phyloP scores from a whole-genome alignment of 139 green algal species.

The Asterochloris sp. region DNA sequence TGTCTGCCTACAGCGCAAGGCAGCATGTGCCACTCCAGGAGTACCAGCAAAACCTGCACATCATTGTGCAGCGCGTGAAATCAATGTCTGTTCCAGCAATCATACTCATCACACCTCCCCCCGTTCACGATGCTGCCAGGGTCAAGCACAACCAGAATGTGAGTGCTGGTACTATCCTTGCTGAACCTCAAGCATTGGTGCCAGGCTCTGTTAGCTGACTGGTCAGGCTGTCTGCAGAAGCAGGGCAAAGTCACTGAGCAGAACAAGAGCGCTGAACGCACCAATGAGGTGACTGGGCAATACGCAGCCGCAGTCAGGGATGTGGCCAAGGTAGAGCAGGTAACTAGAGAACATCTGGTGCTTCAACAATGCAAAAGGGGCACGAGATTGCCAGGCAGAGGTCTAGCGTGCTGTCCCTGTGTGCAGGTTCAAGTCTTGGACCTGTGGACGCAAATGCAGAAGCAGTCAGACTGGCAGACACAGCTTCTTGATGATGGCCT shows the following conservation, averaged over 20 bases:
- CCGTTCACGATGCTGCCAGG: conserved; percentile 58
- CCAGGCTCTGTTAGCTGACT: no score
- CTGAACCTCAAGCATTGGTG: neutral
- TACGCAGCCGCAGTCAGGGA: conserved; percentile 53
- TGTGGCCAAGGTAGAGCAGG: conserved; percentile 35
- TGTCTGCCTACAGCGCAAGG: conserved; percentile 29
- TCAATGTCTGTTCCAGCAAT: conserved; percentile 32
- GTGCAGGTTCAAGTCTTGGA: conserved; percentile 56
- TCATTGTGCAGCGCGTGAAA: conserved; percentile 48
- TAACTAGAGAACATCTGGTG: no score
- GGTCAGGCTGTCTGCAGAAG: neutral
- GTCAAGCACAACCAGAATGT: conserved; percentile 34
- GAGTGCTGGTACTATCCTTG: neutral
- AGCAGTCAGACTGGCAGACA: conserved; percentile 28
- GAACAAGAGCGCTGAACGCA: conserved; percentile 33
- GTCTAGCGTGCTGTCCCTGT: no score
- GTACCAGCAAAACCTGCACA: conserved; percentile 58
- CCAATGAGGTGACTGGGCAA: conserved; percentile 38
- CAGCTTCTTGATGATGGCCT: conserved; percentile 53
- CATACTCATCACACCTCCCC: conserved; percentile 73
- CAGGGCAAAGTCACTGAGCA: neutral
- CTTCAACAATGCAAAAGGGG: no score
- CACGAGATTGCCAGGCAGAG: no score
- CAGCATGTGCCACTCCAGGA: conserved; percentile 87
- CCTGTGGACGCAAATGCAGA: conserved; percentile 60